These are phyloP conservation scores for Aspergillus cristatus DNA, from an alignment of 495 filamentous ascomycete genomes.

Conservation along the genomic window DNA sequence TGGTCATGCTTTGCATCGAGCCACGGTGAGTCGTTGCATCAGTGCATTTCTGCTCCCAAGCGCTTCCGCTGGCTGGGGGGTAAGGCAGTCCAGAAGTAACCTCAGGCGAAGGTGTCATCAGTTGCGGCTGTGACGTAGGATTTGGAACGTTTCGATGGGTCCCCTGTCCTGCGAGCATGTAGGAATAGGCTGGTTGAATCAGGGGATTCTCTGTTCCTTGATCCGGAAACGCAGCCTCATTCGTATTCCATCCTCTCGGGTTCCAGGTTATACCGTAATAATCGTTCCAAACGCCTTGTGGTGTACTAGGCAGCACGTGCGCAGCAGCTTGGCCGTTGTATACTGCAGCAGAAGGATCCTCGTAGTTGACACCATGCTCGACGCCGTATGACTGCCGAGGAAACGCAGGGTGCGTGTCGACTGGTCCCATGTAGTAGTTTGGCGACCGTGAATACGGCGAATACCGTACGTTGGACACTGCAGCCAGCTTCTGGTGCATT, in stretches of 20 bases:
- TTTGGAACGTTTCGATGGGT: no score
- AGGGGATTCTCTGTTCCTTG: slow-evolving; percentile 14
- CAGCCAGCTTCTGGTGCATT: slow-evolving; percentile 9
- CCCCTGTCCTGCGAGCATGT: slow-evolving; percentile 20
- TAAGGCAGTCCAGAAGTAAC: slow-evolving; percentile 8
- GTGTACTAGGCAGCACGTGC: slow-evolving; percentile 19
- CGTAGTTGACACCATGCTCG: slow-evolving; percentile 20
- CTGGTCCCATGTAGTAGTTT: slow-evolving; percentile 19
- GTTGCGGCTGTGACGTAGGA: no score
- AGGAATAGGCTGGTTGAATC: slow-evolving; percentile 18
- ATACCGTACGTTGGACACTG: slow-evolving; percentile 11
- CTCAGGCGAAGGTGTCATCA: slow-evolving; percentile 10
- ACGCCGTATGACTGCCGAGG: slow-evolving; percentile 12
- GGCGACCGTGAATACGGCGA: slow-evolving; percentile 12
- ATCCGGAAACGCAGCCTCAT: slow-evolving; percentile 21
- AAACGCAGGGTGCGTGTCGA: slow-evolving; percentile 13
- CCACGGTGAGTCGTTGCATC: slow-evolving; percentile 2
- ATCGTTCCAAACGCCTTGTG: slow-evolving; percentile 18
- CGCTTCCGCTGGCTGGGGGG: slow-evolving; percentile 1
- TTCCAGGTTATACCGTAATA: slow-evolving; percentile 17
- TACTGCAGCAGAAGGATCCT: slow-evolving; percentile 17
- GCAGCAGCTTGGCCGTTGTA: slow-evolving; percentile 25
- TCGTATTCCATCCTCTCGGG: slow-evolving; percentile 20
- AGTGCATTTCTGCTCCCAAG: slow-evolving; percentile 9
- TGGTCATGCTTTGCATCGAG: slow-evolving; percentile 4